Percentiles rank a stretch among this genome's conserved stretches.
Evolutionary conservation across 129 eudicot species (phyloP).

Genomic region (Centrapalus pauciflorus): DNA sequence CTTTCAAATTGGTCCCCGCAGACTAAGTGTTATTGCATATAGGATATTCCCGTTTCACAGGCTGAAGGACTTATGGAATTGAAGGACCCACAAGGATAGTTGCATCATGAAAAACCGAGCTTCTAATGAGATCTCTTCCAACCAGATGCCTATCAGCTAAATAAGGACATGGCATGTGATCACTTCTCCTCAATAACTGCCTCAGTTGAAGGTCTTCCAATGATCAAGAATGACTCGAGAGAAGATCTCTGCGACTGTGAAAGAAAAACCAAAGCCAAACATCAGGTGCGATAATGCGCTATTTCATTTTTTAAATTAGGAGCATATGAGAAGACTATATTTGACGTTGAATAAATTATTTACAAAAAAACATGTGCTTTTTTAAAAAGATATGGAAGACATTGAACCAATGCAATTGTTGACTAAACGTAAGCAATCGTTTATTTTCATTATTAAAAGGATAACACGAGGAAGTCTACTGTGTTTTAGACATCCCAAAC

Average conservation of each 20-base stretch:
- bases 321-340: constrained; percentile 1
- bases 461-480: constrained; percentile 90
- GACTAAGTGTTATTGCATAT: background rate
- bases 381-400: background rate
- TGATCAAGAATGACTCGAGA: constrained; percentile 71
- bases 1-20: too few species aligned
- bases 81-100: constrained; percentile 65
- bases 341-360: constrained; percentile 5
- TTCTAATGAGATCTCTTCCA: constrained; percentile 57
- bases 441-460: constrained; percentile 86
- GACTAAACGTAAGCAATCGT: constrained; percentile 88
- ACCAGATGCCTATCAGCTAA: constrained; percentile 51
- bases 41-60: constrained; percentile 23
- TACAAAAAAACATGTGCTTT: background rate
- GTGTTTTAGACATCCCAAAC: too few species aligned
- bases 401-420: constrained; percentile 67
- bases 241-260: constrained; percentile 71
- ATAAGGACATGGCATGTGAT: constrained; percentile 41
- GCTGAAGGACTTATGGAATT: constrained; percentile 43
- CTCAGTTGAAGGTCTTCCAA: constrained; percentile 87
- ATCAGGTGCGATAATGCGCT: too few species aligned
- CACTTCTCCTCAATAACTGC: constrained; percentile 63
- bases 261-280: constrained; percentile 15
- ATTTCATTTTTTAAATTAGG: background rate
- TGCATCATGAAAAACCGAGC: constrained; percentile 64